Percentiles rank a stretch among this genome's conserved stretches.
phyloP scores from a whole-genome alignment of 192 early-diverging fungal genomes.

The Backusella circina region DNA sequence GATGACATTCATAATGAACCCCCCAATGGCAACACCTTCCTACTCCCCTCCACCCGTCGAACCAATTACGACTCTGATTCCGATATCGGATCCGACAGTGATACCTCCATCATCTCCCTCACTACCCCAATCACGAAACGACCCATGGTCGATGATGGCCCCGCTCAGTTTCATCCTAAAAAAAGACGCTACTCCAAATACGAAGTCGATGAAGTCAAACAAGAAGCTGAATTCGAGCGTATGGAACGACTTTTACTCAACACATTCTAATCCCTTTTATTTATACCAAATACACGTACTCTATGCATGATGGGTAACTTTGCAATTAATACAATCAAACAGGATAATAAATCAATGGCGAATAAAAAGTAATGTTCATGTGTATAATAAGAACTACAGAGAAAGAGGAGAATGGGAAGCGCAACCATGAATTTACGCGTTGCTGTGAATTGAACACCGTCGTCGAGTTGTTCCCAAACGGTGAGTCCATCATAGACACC shows the following conservation, averaged over 20 bases:
- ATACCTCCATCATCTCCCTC: neutral
- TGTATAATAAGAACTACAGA: constrained; percentile 92
- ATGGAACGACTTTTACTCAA: neutral
- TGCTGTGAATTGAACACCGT: constrained; percentile 93
- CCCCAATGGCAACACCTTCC: neutral
- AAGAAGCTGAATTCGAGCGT: neutral
- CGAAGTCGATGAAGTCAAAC: neutral
- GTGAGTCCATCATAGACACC: constrained; percentile 91
- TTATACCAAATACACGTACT: constrained; percentile 95
- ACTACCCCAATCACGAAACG: neutral
- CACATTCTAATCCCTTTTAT: constrained; percentile 42
- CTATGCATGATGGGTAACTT: constrained; percentile 89
- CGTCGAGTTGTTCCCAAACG: constrained; percentile 99
- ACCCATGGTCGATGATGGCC: no score
- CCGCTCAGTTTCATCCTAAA: no score
- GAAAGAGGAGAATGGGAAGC: constrained; percentile 84
- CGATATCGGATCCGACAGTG: neutral
- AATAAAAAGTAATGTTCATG: constrained; percentile 92
- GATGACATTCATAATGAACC: neutral
- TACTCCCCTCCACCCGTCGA: no score
- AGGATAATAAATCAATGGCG: constrained; percentile 80
- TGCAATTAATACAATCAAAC: constrained; percentile 84
- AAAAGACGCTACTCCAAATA: neutral
- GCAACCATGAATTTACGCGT: constrained; percentile 95
- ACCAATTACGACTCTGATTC: neutral